phyloP scores from a whole-genome alignment of 2,329 filamentous ascomycete genomes.

The Botrytis cinerea region DNA sequence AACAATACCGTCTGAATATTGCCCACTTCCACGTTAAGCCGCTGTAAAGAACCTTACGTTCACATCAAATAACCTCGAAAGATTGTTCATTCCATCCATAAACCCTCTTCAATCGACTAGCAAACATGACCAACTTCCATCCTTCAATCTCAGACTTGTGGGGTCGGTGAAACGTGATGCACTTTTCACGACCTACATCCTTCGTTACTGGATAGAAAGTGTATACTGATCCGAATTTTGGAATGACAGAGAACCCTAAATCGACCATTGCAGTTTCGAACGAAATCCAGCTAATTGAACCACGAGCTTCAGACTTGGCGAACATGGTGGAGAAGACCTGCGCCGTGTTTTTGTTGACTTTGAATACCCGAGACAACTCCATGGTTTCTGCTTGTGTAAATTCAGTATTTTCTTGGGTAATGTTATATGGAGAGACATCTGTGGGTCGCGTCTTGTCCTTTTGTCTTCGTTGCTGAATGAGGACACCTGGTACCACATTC shows the following conservation, averaged over 20 bases:
- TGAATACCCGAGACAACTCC: constrained; percentile 33
- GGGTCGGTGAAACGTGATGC: constrained; percentile 21
- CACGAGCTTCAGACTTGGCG: constrained; percentile 30
- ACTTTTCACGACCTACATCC: constrained; percentile 6
- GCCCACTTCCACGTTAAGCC: background rate
- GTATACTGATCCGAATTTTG: constrained; percentile 48
- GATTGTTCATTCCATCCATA: constrained; percentile 16
- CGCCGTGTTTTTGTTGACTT: constrained; percentile 45
- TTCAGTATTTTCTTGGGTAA: constrained; percentile 27
- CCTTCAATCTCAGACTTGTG: constrained; percentile 21
- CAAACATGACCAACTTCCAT: constrained; percentile 13
- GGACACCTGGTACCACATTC: constrained; percentile 32
- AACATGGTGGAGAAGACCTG: constrained; percentile 44
- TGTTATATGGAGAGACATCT: constrained; percentile 43
- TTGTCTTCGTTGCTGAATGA: constrained; percentile 43
- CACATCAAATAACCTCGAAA: background rate
- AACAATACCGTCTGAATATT: background rate
- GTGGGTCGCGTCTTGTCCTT: constrained; percentile 50
- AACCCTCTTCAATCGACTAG: constrained; percentile 20
- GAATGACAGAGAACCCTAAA: constrained; percentile 46
- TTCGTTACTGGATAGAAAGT: constrained; percentile 30
- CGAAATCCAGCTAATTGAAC: constrained; percentile 24
- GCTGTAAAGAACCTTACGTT: background rate
- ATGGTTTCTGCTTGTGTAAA: background rate
- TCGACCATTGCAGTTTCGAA: constrained; percentile 49